Base-by-base conservation (phyloP, 805 yeast genomes). In the Sugiyamaella chiloensis region DNA sequence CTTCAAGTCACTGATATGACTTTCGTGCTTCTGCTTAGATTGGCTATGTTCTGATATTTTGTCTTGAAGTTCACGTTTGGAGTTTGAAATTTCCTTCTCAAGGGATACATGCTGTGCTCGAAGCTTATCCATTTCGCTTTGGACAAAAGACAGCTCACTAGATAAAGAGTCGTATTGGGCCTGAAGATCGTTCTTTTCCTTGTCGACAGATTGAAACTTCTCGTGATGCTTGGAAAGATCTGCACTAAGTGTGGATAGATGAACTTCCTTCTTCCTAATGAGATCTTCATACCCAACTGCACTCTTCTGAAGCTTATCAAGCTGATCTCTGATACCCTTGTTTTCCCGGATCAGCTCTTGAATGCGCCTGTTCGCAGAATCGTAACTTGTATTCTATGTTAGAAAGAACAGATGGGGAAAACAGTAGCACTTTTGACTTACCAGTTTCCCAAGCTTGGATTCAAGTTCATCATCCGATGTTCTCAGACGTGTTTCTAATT, bases 41-140 rank as follows among this genome's bases (percentile, higher is more conserved):
- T 57, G 51, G 31, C 40, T 46, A 34, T 55, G 50, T 26, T 53
- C 56, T 9, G 56, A 45, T 19, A 53, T 52, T 24, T 41, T 72
- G 31, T 67, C 67, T 42, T 74, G 74, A 30, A 74, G 58, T 6
- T 75, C 54, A 3, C 65, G 65, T 37, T 66, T 68, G 5, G 76
- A 70, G 52, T 73, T 73, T 37, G 56, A 60, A 5, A 74, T 72
- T 40, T 76, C 78, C 32, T 70, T 72, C 51, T 78, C 75, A 20
- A 80, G 60, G 16, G 40, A 37, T 6, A 42, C 17, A 24, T 45
- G 45, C 24, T 42, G 46, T 23, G 36, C 42, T 14, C 42, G 42
- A 12, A 57, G 51, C 9, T 43, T 41, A 21, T 35, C 34, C 31
- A 69, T 50, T 57, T 67, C 53, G 50, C 54, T 31, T 53, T 61